Conservation (phyloP, 352 stramenopile genomes). For the Lagenidium giganteum region DNA sequence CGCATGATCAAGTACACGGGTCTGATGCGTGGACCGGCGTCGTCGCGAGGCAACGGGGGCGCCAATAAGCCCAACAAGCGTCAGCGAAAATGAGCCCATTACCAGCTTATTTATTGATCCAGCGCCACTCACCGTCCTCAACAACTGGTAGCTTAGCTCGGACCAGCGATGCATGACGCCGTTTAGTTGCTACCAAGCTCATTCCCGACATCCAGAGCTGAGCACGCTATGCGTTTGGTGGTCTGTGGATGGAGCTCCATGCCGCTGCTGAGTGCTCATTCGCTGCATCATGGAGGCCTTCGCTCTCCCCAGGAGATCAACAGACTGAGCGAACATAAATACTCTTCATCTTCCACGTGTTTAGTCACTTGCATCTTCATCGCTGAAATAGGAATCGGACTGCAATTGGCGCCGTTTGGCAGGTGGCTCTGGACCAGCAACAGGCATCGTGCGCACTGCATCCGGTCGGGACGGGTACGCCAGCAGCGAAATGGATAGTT, state of each 20-base stretch:
- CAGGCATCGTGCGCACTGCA: neutral
- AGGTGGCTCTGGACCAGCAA: neutral
- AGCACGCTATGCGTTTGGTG: no score
- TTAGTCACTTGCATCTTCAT: conserved; percentile 75
- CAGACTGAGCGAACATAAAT: neutral
- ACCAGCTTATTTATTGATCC: no score
- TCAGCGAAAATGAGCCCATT: conserved; percentile 58
- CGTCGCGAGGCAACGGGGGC: conserved; percentile 14
- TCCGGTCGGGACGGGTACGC: conserved; percentile 35
- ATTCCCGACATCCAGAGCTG: no score
- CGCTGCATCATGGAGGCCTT: no score
- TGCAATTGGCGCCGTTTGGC: conserved; percentile 26
- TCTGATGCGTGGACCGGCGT: conserved; percentile 27
- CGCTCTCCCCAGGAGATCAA: no score
- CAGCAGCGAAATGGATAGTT: conserved; percentile 65
- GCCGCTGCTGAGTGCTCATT: no score
- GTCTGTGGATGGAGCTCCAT: no score
- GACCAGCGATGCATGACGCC: no score
- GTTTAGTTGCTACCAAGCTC: neutral
- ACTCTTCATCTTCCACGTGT: conserved; percentile 28
- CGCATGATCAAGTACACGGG: conserved; percentile 85
- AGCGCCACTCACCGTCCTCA: no score
- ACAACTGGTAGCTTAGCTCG: no score
- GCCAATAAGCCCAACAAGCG: conserved; percentile 37
- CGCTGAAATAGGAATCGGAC: conserved; percentile 62